These are phyloP conservation scores for Coemansia sp. DNA, from an alignment of 192 early-diverging fungal species.

Conservation along the genomic window DNA sequence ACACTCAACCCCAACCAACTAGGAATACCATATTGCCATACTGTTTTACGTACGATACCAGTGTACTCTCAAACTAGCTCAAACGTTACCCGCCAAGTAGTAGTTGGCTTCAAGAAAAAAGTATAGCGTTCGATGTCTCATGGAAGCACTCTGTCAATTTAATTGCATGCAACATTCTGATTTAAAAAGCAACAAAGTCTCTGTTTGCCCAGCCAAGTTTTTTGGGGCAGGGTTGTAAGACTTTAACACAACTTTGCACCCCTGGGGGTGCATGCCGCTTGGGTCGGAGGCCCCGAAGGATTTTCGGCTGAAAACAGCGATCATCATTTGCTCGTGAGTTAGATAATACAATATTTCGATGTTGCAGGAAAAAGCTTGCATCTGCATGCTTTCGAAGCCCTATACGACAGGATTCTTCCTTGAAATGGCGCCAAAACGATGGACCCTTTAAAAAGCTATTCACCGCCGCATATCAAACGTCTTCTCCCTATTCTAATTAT, in stretches of 20 bases:
- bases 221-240: background rate
- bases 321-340: background rate
- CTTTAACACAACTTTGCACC: background rate
- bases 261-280: conserved; percentile 1
- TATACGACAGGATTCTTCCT: background rate
- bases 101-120: too few relatives aligned
- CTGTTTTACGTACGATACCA: too few relatives aligned
- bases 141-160: too few relatives aligned
- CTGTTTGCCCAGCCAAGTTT: background rate
- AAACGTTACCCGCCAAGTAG: too few relatives aligned
- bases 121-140: too few relatives aligned
- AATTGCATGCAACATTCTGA: too few relatives aligned
- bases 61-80: too few relatives aligned
- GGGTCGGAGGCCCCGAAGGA: background rate
- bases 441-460: background rate
- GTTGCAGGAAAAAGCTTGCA: conserved; percentile 3
- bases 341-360: conserved; percentile 3
- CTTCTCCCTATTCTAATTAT: conserved; percentile 4
- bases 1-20: too few relatives aligned
- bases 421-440: background rate
- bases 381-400: background rate
- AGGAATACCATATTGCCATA: too few relatives aligned
- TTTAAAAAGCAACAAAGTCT: background rate
- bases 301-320: conserved; percentile 7
- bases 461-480: background rate